A percentile compares a stretch with the other conserved stretches of the same genome.
These are phyloP conservation scores for Saccharomyces hybrid DNA, from an alignment of 1,139 yeast species.

Conservation along the genomic window DNA sequence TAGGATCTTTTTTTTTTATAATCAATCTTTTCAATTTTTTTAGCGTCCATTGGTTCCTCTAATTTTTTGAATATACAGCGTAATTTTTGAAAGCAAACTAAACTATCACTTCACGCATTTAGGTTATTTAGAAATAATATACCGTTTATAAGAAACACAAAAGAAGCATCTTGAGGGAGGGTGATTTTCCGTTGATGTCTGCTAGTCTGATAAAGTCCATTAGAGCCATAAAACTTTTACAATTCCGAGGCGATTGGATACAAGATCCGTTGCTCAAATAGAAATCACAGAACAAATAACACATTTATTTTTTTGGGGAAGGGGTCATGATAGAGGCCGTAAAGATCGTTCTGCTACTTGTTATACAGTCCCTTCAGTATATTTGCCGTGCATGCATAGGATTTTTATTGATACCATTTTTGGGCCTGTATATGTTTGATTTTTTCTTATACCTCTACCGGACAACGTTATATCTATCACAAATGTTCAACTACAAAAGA, in stretches of 20 bases:
- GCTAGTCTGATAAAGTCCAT: background rate
- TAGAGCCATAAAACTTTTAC: background rate
- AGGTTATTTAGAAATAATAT: background rate
- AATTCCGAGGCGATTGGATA: background rate
- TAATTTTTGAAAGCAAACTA: too few species aligned
- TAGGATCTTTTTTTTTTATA: background rate
- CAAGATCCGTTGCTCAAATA: background rate
- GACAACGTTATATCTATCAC: slow-evolving; percentile 2
- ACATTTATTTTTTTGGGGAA: background rate
- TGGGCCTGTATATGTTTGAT: slow-evolving; percentile 8
- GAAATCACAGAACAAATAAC: background rate
- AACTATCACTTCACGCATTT: background rate
- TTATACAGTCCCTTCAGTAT: slow-evolving; percentile 1
- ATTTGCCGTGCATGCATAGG: slow-evolving; percentile 4
- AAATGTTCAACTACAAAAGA: slow-evolving; percentile 1
- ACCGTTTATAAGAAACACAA: too few species aligned
- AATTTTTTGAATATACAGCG: too few species aligned
- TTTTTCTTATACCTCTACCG: slow-evolving; percentile 8
- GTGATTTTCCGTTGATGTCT: background rate
- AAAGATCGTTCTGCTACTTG: background rate
- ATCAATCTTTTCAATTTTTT: background rate
- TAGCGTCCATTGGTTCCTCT: too few species aligned
- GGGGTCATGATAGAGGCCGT: background rate
- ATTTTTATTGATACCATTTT: slow-evolving; percentile 5
- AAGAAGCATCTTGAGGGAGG: background rate